A percentile compares a stretch with the other conserved stretches of the same genome.
These are phyloP conservation scores for Ophiostoma triangulosporum DNA, from an alignment of 2,329 filamentous ascomycete genomes.

Conservation along the genomic window DNA sequence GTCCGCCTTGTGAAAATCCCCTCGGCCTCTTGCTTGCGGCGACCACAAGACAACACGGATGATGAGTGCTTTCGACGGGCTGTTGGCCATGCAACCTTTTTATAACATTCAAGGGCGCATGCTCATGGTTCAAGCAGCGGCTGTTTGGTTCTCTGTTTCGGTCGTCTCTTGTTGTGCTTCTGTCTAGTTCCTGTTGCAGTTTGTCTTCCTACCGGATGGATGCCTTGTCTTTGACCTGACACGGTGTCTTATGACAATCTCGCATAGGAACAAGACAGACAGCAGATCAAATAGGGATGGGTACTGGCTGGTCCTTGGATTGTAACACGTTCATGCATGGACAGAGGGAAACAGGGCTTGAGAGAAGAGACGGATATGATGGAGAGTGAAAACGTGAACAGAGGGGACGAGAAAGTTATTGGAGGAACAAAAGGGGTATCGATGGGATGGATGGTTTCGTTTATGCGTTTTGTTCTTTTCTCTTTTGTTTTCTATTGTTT, in stretches of 20 bases:
- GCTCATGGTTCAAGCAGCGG: not conserved
- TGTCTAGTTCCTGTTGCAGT: not conserved
- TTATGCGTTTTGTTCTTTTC: not conserved
- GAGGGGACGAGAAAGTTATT: conserved; percentile 1
- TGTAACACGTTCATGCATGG: not conserved
- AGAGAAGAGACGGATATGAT: not conserved
- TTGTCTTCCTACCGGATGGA: not conserved
- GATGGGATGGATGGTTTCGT: not conserved
- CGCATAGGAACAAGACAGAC: not conserved
- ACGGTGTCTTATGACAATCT: not conserved
- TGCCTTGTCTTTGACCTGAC: not conserved
- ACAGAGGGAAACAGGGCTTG: not conserved
- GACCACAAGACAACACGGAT: not conserved
- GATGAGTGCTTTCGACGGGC: not conserved
- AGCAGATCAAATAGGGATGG: not conserved
- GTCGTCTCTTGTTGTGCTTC: not conserved
- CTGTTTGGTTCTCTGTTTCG: not conserved
- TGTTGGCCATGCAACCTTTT: not conserved
- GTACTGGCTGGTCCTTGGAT: not conserved
- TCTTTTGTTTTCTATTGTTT: not conserved
- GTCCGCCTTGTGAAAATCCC: no score
- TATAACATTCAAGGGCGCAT: not conserved
- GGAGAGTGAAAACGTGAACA: not conserved
- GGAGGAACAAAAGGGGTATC: not conserved
- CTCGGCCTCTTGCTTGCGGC: no score